These are phyloP conservation scores for Salix dunnii DNA, from an alignment of 345 rosid species.

Conservation along the genomic window DNA sequence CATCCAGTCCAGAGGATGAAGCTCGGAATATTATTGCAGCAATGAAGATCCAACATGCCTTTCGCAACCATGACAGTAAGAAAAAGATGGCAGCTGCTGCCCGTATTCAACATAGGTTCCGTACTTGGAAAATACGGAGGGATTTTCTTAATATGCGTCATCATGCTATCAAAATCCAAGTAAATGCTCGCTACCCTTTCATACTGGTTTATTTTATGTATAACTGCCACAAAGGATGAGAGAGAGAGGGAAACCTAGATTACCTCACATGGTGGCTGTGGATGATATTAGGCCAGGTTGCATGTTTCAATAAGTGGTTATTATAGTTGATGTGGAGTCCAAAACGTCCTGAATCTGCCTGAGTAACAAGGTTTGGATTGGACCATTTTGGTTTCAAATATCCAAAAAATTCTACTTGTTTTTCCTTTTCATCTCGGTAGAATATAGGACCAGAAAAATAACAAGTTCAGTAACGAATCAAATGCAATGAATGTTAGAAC, in stretches of 20 bases:
- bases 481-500: not conserved
- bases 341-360: not conserved
- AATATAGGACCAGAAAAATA: not conserved
- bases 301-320: not conserved
- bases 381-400: not conserved
- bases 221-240: not conserved
- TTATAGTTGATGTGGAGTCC: not conserved
- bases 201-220: not conserved
- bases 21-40: slow-evolving; percentile 78
- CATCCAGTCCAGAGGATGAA: slow-evolving; percentile 56
- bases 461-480: not conserved
- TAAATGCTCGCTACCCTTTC: slow-evolving; percentile 23
- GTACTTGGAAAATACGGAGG: slow-evolving; percentile 73
- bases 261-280: not conserved
- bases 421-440: not conserved
- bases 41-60: slow-evolving; percentile 91
- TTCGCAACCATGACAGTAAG: slow-evolving; percentile 57
- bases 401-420: not conserved
- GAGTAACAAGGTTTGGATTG: not conserved
- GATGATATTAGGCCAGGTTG: not conserved
- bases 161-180: slow-evolving; percentile 80
- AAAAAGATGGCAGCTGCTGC: slow-evolving; percentile 83
- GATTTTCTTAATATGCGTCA: slow-evolving; percentile 72
- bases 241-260: not conserved
- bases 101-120: slow-evolving; percentile 80